Evolutionary conservation across 192 early-diverging fungal genomes (phyloP).

Genomic region (Coemansia furcata): DNA sequence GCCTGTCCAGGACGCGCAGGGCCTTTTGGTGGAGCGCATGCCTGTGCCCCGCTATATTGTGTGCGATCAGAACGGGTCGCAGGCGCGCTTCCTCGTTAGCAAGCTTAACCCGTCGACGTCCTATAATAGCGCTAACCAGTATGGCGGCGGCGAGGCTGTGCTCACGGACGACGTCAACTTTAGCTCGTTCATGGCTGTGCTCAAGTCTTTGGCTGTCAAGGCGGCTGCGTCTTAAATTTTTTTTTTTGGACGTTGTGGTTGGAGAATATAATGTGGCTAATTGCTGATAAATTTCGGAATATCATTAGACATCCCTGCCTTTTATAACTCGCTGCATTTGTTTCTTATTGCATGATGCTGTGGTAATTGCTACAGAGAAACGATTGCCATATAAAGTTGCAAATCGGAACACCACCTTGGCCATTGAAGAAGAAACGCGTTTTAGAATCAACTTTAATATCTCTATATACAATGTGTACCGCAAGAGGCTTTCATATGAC

Average conservation of each 20-base stretch:
- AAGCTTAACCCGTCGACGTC: conserved; percentile 99
- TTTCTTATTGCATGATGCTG: no score
- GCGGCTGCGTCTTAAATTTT: conserved; percentile 15
- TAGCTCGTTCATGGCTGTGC: conserved; percentile 95
- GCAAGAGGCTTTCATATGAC: no score
- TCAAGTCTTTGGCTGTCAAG: conserved; percentile 55
- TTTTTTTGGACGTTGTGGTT: background rate
- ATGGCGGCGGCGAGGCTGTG: conserved; percentile 85
- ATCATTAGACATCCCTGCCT: no score
- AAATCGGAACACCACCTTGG: no score
- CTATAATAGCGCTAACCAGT: conserved; percentile 73
- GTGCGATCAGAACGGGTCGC: conserved; percentile 93
- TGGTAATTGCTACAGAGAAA: no score
- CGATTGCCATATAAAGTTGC: no score
- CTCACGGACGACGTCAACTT: conserved; percentile 98
- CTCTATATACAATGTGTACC: no score
- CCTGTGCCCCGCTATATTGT: conserved; percentile 98
- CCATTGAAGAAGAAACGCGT: no score
- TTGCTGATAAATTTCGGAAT: no score
- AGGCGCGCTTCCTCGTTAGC: conserved; percentile 95
- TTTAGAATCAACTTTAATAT: no score
- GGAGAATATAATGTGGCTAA: no score
- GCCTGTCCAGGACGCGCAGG: conserved; percentile 88
- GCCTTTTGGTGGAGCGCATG: conserved; percentile 90
- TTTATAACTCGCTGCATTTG: no score